Evolutionary conservation across 192 early-diverging fungal species (phyloP).

Genomic region (Polychytrium aggregatum): DNA sequence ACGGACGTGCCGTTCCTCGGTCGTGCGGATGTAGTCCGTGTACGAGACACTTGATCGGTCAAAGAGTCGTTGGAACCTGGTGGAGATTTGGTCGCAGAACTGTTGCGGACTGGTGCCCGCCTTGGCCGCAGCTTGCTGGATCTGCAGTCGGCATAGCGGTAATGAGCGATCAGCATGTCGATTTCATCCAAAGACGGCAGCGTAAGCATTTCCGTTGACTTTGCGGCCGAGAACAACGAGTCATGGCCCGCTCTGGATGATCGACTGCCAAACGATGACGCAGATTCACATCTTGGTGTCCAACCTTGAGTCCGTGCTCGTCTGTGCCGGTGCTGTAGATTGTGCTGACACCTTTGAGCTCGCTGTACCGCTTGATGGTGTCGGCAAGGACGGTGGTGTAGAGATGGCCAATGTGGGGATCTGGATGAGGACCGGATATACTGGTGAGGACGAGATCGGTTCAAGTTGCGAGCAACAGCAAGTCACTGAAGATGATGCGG

Average conservation of each 20-base stretch:
- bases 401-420: slow-evolving; percentile 90
- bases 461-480: background rate
- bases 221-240: no score
- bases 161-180: no score
- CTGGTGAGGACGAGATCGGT: background rate
- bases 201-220: background rate
- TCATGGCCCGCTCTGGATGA: no score
- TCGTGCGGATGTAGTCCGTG: slow-evolving; percentile 81
- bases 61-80: slow-evolving; percentile 58
- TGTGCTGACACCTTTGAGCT: slow-evolving; percentile 49
- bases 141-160: no score
- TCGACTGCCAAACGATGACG: no score
- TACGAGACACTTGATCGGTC: slow-evolving; percentile 59
- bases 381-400: slow-evolving; percentile 83
- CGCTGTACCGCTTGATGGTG: slow-evolving; percentile 61
- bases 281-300: no score
- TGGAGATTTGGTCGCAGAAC: slow-evolving; percentile 71
- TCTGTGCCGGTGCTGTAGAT: slow-evolving; percentile 75
- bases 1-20: slow-evolving; percentile 56
- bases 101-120: slow-evolving; percentile 43
- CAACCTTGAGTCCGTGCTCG: slow-evolving; percentile 88
- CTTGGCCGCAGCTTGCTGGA: slow-evolving; percentile 76
- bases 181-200: background rate
- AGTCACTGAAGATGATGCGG: background rate
- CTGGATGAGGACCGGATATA: slow-evolving; percentile 16